Evolutionary conservation across 139 green algal species (phyloP).

Genomic region (Pseudopediastrum boryanum): DNA sequence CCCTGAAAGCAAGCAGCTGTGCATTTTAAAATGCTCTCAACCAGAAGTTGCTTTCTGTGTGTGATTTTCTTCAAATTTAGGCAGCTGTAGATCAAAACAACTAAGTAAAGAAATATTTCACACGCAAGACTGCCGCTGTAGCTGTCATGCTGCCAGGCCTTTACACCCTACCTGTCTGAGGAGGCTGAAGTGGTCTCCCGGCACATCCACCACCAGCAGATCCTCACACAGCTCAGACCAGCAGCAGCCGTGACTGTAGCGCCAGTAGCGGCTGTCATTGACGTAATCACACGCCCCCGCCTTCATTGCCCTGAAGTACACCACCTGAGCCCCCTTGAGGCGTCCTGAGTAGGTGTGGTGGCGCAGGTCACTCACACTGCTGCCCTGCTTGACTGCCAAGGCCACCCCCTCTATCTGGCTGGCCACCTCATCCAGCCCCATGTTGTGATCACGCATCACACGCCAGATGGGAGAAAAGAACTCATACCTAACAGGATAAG

Average conservation of each 20-base stretch:
- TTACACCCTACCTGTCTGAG: conserved; percentile 62
- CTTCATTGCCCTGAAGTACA: conserved; percentile 79
- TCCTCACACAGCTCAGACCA: conserved; percentile 75
- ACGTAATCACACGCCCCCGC: conserved; percentile 85
- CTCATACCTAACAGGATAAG: conserved; percentile 79
- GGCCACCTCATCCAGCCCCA: conserved; percentile 72
- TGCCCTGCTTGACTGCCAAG: conserved; percentile 80
- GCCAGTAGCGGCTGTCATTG: conserved; percentile 67
- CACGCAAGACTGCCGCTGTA: background rate
- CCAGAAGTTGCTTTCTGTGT: too few species aligned
- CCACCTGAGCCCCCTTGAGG: conserved; percentile 45
- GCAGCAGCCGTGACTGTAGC: conserved; percentile 72
- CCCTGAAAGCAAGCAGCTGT: too few species aligned
- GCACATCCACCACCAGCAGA: conserved; percentile 65
- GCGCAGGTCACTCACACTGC: conserved; percentile 73
- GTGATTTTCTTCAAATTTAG: too few species aligned
- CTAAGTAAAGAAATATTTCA: too few species aligned
- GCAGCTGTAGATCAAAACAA: too few species aligned
- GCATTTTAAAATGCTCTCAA: too few species aligned
- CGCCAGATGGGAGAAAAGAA: conserved; percentile 93
- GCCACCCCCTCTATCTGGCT: conserved; percentile 73
- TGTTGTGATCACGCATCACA: conserved; percentile 84
- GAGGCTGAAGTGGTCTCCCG: conserved; percentile 87
- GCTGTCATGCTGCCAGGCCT: background rate
- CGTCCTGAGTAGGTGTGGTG: conserved; percentile 64